Evolutionary conservation across 495 filamentous ascomycete species (phyloP), one percentile per base, ranked within the genome.

Genomic region (Rusavskia elegans): DNA sequence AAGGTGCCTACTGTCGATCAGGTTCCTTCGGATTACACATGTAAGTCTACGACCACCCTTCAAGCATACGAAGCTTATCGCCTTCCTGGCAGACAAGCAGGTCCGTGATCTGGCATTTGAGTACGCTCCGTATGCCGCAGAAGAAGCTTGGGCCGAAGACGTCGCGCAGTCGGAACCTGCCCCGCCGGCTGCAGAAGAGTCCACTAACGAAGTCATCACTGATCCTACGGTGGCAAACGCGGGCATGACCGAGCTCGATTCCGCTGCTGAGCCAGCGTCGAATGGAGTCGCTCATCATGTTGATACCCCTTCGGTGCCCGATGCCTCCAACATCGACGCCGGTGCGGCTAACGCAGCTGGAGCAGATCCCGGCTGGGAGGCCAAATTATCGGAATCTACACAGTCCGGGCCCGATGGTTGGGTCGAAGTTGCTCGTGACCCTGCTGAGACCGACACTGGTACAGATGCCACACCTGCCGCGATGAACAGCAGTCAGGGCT

Each of bases 181-280:
- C 27, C 52, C 61, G 16, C 59, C 61, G n/a, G 55, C 73, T 14
- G 66, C 74, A 32, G 67, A 70, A 54, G 70, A 68, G 29, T 50
- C 55, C 6, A 40, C 57, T 23, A 20, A 30, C 40, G 50, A 41
- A 49, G 67, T 76, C 13, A 63, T 69, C 35, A 79, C 83, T 37
- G 88, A 96, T 60, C 85, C 83, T 20, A 90, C 87, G 1, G 59
- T 86, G 53, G 82, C 76, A 53, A 77, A 90, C 61, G 89, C 86
- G 32, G 79, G 79, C 40, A 68, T 85, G 38, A 90, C 85, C 42
- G 87, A 94, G 66, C 72, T 84, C 35, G 69, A 81, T 66, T 53
- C 52, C 37, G 25, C 27, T 25, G 49, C 50, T 37, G 52, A 55
- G 38, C 48, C 60, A 39, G 45, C 42, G 7, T 44, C 60, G n/a